Base-by-base conservation (phyloP, 257 asterid species). In the Cordia subcordata region DNA sequence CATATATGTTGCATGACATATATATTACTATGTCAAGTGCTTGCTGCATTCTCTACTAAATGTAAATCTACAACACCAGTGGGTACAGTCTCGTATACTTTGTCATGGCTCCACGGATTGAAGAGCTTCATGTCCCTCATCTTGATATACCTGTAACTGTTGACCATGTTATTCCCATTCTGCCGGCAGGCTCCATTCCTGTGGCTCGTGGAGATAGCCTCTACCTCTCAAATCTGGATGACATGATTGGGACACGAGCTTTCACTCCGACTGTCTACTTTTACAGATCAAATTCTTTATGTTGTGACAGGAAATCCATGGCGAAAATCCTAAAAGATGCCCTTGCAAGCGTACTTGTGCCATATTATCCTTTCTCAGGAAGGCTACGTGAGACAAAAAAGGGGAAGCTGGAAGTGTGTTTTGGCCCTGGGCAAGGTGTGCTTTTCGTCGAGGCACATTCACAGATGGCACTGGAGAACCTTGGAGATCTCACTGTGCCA, bases 221-320 rank as follows among this genome's bases (percentile, higher is more conserved):
- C 19, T 91, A 87, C 77, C 94, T 91, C 77, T 88, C 98, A 10
- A 91, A 91, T 69, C 94, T 91, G 10, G 98, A 91, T 62, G 96
- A 91, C 74, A 82, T 83, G 89, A 66, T 91, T 46, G 96, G 98
- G 9, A 79, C 79, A 13, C 94, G 95, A 0, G 88, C 75, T 62
- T 85, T 87, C 69, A 90, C 97, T 47, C 97, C 95, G 14, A 87
- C 95, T 0, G 74, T 85, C n/a, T 87, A 84, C 72, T 90, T 90
- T 45, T 90, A 87, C 72, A 70, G 59, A 16, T 68, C 77, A 5
- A 37, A 33, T 5, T 66, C 55, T 17, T 5, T 17, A 33, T 33
- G 13, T 27, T 60, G 65, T 50, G 58, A 52, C 5, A 61, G 59
- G 1, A 66, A 67, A 11, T 54, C 64, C 3, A 63, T 79, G 50